phyloP scores from a whole-genome alignment of 2,329 filamentous ascomycete genomes.

The Zasmidium cellare region DNA sequence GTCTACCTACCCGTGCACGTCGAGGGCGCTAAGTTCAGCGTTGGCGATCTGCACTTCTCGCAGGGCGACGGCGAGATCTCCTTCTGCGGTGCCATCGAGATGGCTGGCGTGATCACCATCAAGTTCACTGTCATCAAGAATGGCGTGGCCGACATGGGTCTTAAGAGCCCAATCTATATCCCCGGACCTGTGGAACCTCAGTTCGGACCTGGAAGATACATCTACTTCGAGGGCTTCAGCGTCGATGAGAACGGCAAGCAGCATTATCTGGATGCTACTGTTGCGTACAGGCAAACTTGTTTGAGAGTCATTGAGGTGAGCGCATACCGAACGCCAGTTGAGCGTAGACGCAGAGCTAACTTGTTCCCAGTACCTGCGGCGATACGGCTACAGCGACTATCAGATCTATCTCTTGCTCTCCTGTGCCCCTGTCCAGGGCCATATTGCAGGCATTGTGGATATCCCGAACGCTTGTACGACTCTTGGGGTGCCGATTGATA shows the following conservation, averaged over 20 bases:
- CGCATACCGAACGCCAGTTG: not conserved
- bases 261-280: conserved; percentile 81
- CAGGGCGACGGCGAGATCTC: conserved; percentile 88
- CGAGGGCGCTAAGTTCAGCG: conserved; percentile 81
- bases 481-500: conserved; percentile 84
- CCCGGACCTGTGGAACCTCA: conserved; percentile 86
- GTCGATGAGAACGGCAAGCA: conserved; percentile 88
- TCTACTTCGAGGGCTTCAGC: conserved; percentile 87
- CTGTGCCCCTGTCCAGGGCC: conserved; percentile 83
- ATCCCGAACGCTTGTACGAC: conserved; percentile 92
- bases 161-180: conserved; percentile 82
- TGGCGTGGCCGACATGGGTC: conserved; percentile 70
- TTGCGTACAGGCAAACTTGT: conserved; percentile 82
- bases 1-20: conserved; percentile 89
- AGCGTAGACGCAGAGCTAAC: conserved; percentile 44
- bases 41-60: conserved; percentile 72
- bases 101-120: conserved; percentile 87
- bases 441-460: conserved; percentile 71
- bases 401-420: conserved; percentile 85
- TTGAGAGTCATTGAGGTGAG: conserved; percentile 61
- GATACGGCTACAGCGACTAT: conserved; percentile 63
- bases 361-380: conserved; percentile 72
- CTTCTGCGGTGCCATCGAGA: conserved; percentile 77
- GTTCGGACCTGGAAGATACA: conserved; percentile 76
- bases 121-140: conserved; percentile 86